Conservation (phyloP, 108 stramenopile species). For the Nitzschia inconspicua region DNA sequence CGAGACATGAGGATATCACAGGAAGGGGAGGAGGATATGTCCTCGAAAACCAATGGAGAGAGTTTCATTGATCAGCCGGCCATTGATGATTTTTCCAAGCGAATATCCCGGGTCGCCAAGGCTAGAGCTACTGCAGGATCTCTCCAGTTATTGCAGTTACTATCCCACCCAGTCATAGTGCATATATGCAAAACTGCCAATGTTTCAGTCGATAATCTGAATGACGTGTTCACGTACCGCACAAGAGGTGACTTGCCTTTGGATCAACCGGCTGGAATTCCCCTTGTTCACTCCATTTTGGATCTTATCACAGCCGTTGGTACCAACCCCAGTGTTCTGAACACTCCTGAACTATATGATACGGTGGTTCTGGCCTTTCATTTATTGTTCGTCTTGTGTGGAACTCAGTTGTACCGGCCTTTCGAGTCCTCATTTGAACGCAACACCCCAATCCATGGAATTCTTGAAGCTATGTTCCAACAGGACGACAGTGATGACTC, state of each 20-base stretch:
- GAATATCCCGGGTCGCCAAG: constrained; percentile 69
- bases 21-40: background rate
- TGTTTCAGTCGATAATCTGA: constrained; percentile 13
- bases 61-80: background rate
- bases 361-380: constrained; percentile 47
- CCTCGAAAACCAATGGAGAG: background rate
- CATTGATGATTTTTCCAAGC: constrained; percentile 35
- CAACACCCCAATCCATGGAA: background rate
- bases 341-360: constrained; percentile 75
- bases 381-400: constrained; percentile 61
- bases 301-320: constrained; percentile 23
- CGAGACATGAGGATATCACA: constrained; percentile 15
- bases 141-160: constrained; percentile 49
- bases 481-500: background rate
- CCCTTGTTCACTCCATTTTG: constrained; percentile 47
- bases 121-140: constrained; percentile 76
- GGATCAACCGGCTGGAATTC: constrained; percentile 39
- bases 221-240: constrained; percentile 21
- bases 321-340: constrained; percentile 13
- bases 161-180: constrained; percentile 56
- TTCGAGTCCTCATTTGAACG: constrained; percentile 34
- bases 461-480: constrained; percentile 24
- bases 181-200: constrained; percentile 17
- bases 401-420: constrained; percentile 74
- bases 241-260: constrained; percentile 23